Base-by-base conservation (phyloP, 805 yeast genomes). In the Hanseniaspora guilliermondii region DNA sequence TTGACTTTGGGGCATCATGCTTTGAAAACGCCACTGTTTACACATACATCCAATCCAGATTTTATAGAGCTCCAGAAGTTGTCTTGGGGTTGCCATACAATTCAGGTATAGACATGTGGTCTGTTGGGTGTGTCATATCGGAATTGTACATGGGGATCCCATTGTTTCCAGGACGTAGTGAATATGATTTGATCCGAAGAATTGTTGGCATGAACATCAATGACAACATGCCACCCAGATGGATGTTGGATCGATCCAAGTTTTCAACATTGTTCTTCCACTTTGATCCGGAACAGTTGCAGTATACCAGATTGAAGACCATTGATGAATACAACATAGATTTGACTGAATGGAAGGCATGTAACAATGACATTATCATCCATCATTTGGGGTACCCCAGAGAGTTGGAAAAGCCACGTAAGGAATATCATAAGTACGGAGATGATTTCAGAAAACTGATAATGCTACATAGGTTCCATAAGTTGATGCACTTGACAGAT, bases 231-330 rank as follows among this genome's bases (percentile, higher is more conserved):
- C 98, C 98, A 24, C 97, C 96, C 11, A 71, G 83, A 24, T 95
- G 96, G 87, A 93, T 93, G 98, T 74, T 91, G 59, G 97, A 91
- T 59, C 87, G 86, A 80, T 98, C 97, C 27, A 83, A 87, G 60
- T 87, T 83, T 66, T 75, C 95, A 1, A 69, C 74, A 46, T 79
- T 82, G 60, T 93, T 84, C 60, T 64, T 61, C 66, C 69, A 57
- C 60, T 69, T 58, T 33, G 47, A 55, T 33, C 54, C 56, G 4
- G 53, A 40, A 50, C 33, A 59, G 58, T 53, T 52, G 37, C 58
- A 58, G 62, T 64, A 67, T 62, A 44, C 55, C 3, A 68, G 61
- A 52, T 70, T 70, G 70, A 82, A 70, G 69, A 73, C 73, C 60
- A 66, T 64, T 35, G 73, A 71, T 41, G 82, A 82, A 64, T 79